A percentile compares a stretch with the other conserved stretches of the same genome.
These are phyloP conservation scores for Pleurotus tuoliensis DNA, from an alignment of 768 basidiomycete species.

Conservation along the genomic window DNA sequence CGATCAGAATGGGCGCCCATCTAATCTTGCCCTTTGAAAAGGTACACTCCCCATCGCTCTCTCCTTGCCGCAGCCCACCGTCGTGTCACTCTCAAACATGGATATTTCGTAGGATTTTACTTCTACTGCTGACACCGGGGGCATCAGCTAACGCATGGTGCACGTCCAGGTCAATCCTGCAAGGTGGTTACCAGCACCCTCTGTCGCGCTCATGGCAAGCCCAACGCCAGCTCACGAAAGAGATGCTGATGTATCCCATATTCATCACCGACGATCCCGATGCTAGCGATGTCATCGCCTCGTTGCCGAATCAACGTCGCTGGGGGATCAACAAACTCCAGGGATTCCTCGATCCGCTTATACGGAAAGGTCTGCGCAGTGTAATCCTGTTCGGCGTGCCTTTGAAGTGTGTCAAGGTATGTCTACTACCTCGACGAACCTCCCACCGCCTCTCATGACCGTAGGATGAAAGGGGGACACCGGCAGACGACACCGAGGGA, in stretches of 20 bases:
- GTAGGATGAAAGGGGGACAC: constrained; percentile 81
- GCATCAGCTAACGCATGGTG: constrained; percentile 6
- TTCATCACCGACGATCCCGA: constrained; percentile 95
- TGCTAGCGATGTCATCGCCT: constrained; percentile 70
- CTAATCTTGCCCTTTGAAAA: neutral
- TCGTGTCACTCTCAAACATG: constrained; percentile 20
- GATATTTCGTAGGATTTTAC: constrained; percentile 39
- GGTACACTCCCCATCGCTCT: neutral
- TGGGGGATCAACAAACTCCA: constrained; percentile 97
- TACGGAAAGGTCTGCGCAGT: constrained; percentile 84
- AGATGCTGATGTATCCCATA: constrained; percentile 99
- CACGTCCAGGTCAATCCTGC: constrained; percentile 66
- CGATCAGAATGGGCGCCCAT: neutral
- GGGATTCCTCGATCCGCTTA: constrained; percentile 80
- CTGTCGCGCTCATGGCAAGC: constrained; percentile 86
- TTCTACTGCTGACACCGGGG: neutral
- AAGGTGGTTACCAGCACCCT: constrained; percentile 94
- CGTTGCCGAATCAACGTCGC: constrained; percentile 81
- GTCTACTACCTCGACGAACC: neutral
- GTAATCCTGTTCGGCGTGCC: constrained; percentile 97
- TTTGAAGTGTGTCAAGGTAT: constrained; percentile 70
- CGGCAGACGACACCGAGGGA: constrained; percentile 85
- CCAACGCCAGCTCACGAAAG: constrained; percentile 73
- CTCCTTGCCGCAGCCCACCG: neutral
- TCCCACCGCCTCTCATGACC: neutral